phyloP scores from a whole-genome alignment of 371 early-diverging fungal species.

The Syncephalastrum racemosum region DNA sequence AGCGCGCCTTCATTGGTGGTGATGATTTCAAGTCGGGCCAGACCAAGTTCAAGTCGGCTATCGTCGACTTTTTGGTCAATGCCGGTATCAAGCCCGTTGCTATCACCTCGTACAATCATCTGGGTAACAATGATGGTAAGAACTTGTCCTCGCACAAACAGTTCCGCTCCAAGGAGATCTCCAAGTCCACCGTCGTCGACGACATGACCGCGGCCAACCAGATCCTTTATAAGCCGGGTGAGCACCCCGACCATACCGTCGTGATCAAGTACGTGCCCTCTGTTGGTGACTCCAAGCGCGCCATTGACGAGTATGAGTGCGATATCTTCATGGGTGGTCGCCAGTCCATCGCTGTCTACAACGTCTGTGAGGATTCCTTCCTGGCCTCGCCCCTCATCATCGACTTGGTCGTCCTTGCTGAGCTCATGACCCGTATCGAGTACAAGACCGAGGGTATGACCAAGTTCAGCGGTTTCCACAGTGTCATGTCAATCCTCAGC shows the following conservation, averaged over 20 bases:
- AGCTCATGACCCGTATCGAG: conserved; percentile 93
- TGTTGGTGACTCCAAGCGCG: conserved; percentile 97
- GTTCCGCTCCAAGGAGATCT: conserved; percentile 98
- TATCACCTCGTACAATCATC: conserved; percentile 96
- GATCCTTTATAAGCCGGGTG: conserved; percentile 81
- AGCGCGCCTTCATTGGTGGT: conserved; percentile 91
- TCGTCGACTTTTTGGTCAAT: conserved; percentile 96
- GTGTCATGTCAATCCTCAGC: conserved; percentile 87
- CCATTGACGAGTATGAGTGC: conserved; percentile 95
- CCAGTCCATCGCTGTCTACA: conserved; percentile 95
- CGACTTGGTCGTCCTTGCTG: conserved; percentile 90
- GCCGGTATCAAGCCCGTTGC: conserved; percentile 98
- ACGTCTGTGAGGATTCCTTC: conserved; percentile 97
- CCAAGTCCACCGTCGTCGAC: conserved; percentile 96
- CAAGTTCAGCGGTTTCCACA: conserved; percentile 84
- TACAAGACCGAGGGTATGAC: conserved; percentile 72
- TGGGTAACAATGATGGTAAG: conserved; percentile 98
- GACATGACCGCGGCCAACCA: conserved; percentile 96
- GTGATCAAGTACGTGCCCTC: conserved; percentile 98
- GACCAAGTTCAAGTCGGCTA: conserved; percentile 97
- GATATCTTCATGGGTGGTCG: conserved; percentile 98
- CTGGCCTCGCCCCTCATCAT: conserved; percentile 96
- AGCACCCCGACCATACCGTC: conserved; percentile 95
- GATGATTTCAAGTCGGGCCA: conserved; percentile 99
- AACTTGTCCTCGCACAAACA: conserved; percentile 95